Conservation (phyloP, 805 yeast species). For the Nakazawaea laoshanensis region DNA sequence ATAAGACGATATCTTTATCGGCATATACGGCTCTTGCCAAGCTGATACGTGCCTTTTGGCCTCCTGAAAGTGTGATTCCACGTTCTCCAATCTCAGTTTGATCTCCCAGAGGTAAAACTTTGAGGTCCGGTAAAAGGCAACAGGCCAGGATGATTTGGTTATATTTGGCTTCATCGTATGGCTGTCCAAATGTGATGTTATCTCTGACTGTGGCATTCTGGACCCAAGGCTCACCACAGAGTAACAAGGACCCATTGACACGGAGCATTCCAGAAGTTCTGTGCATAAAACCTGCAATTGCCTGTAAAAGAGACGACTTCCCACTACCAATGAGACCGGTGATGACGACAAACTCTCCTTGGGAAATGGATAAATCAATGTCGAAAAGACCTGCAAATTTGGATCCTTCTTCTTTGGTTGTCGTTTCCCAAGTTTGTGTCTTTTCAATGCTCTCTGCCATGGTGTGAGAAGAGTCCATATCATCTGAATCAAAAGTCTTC, state of each 20-base stretch:
- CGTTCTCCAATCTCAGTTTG: conserved; percentile 65
- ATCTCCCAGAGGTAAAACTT: conserved; percentile 57
- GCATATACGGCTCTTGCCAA: conserved; percentile 68
- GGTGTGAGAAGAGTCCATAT: neutral
- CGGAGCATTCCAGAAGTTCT: conserved; percentile 21
- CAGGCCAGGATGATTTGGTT: conserved; percentile 45
- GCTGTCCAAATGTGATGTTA: conserved; percentile 55
- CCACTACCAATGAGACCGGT: conserved; percentile 31
- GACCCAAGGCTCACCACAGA: conserved; percentile 53
- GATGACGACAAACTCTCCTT: conserved; percentile 27
- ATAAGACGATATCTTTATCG: conserved; percentile 47
- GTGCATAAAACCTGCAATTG: conserved; percentile 30
- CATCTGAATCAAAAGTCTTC: conserved; percentile 34
- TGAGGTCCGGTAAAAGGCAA: conserved; percentile 51
- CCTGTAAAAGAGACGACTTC: conserved; percentile 27
- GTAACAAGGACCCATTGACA: conserved; percentile 13
- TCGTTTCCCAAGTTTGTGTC: neutral
- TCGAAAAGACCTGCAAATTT: conserved; percentile 22
- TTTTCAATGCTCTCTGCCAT: neutral
- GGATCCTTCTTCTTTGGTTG: neutral
- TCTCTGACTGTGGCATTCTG: conserved; percentile 63
- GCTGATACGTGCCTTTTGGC: conserved; percentile 67
- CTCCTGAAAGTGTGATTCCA: conserved; percentile 70
- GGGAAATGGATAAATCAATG: conserved; percentile 19
- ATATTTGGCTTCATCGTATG: conserved; percentile 39